Evolutionary conservation across 495 filamentous ascomycete genomes (phyloP).

Genomic region (Tetracladium marchalianum): DNA sequence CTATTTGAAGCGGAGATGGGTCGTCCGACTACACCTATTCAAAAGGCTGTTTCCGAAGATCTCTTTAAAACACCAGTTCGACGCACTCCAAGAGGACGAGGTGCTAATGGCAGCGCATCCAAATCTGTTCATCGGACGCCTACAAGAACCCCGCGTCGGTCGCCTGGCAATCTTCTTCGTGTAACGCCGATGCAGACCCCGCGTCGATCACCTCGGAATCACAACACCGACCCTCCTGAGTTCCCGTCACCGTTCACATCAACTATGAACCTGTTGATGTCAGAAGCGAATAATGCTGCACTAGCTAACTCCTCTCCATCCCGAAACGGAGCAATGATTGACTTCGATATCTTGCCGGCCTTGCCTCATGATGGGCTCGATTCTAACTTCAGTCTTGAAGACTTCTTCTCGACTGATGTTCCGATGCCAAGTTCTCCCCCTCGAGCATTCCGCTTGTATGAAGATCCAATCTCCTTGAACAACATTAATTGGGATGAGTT

Average conservation of each 20-base stretch:
- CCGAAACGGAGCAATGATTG: conserved; percentile 12
- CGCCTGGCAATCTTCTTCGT: conserved; percentile 11
- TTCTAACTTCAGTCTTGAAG: conserved; percentile 16
- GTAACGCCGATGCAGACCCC: conserved; percentile 34
- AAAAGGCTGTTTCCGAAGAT: conserved; percentile 34
- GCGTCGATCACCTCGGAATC: conserved; percentile 30
- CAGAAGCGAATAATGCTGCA: conserved; percentile 34
- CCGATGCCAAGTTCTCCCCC: conserved; percentile 39
- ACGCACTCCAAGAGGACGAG: conserved; percentile 45
- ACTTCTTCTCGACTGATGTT: conserved; percentile 35
- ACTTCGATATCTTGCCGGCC: conserved; percentile 14
- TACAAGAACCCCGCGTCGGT: conserved; percentile 6
- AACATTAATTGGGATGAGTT: conserved; percentile 18
- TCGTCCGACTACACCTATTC: conserved; percentile 54
- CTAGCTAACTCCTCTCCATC: conserved; percentile 8
- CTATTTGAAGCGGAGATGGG: conserved; percentile 44
- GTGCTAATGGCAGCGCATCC: conserved; percentile 45
- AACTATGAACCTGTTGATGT: conserved; percentile 49
- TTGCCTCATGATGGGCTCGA: conserved; percentile 7
- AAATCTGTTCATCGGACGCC: conserved; percentile 33
- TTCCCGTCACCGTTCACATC: conserved; percentile 47
- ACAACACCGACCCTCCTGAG: conserved; percentile 6
- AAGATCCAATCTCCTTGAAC: conserved; percentile 21
- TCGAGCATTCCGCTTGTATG: conserved; percentile 21
- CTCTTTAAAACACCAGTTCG: conserved; percentile 47